Evolutionary conservation across 805 yeast genomes (phyloP), one percentile per base, ranked within the genome.

Genomic region (Candida xyloterini): DNA sequence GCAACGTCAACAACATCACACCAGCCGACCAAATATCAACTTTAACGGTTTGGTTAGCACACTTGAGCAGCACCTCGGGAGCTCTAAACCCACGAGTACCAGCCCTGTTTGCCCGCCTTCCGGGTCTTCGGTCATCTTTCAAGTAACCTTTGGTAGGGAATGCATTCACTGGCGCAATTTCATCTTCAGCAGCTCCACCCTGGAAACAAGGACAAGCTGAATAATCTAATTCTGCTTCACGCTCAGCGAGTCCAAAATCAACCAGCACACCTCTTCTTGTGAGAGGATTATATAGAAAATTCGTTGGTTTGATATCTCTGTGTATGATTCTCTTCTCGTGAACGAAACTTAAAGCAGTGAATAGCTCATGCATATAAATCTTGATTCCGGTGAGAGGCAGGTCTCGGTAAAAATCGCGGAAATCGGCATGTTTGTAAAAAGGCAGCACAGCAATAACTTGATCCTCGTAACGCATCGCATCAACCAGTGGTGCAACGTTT

Each of bases 21-120:
- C 96, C 97, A 0, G 88, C 95, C 1, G 95, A 82, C 97, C 97
- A 89, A 7, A 87, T 76, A 60, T 89, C 97, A 30, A 89, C 78
- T 58, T 82, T 84, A 5, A 85, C 76, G 3, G 84, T 73, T 65
- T 89, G 97, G 43, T 84, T 79, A 1, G 84, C 76, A 62, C 97
- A 89, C 58, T 87, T 88, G 63, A 88, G 73, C 39, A 90, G 66
- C 4, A 89, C 96, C 58, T 89, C 97, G 0, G 96, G 96, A 0
- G 97, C 96, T 51, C 97, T 71, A 56, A 89, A 89, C 0, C 97
- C 97, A 52, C 97, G 72, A 1, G 97, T 89, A 7, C 97, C 97
- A 13, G 99, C 99, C 52, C 99, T 79, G 55, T 93, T 93, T 0
- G 98, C 98, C 42, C 99, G 74, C 53, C 95, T 74, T 1, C 93